phyloP scores from a whole-genome alignment of 2,329 filamentous ascomycete genomes.

The Fusarium tjaetaba region DNA sequence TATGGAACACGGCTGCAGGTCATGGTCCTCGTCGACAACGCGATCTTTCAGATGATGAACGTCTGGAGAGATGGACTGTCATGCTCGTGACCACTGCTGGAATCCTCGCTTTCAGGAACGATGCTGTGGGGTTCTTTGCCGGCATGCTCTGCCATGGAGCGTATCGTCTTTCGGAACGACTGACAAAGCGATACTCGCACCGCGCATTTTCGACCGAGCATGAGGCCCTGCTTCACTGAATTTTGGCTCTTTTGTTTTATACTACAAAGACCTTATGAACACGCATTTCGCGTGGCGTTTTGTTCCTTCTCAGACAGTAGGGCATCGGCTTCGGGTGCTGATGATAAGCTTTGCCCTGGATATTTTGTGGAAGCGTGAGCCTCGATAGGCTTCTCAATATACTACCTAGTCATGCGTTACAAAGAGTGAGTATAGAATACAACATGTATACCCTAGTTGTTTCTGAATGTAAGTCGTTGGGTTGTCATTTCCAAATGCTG shows the following conservation, averaged over 20 bases:
- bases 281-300: conserved; percentile 1
- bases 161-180: conserved; percentile 61
- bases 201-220: conserved; percentile 42
- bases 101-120: conserved; percentile 87
- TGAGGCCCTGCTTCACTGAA: conserved; percentile 46
- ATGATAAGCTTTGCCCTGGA: not conserved
- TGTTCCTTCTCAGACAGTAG: not conserved
- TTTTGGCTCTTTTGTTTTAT: not conserved
- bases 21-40: conserved; percentile 57
- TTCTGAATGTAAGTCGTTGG: not conserved
- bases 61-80: conserved; percentile 81
- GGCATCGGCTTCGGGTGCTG: not conserved
- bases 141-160: conserved; percentile 83
- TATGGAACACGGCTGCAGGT: conserved; percentile 63
- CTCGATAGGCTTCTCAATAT: not conserved
- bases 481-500: not conserved
- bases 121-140: conserved; percentile 85
- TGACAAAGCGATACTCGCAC: conserved; percentile 51
- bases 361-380: not conserved
- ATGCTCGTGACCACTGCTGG: conserved; percentile 90
- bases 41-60: conserved; percentile 72
- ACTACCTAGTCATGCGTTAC: not conserved
- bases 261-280: not conserved
- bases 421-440: not conserved
- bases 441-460: not conserved